Evolutionary conservation across 345 rosid genomes (phyloP), one percentile per base, ranked within the genome.

Genomic region (Sonneratia alba): DNA sequence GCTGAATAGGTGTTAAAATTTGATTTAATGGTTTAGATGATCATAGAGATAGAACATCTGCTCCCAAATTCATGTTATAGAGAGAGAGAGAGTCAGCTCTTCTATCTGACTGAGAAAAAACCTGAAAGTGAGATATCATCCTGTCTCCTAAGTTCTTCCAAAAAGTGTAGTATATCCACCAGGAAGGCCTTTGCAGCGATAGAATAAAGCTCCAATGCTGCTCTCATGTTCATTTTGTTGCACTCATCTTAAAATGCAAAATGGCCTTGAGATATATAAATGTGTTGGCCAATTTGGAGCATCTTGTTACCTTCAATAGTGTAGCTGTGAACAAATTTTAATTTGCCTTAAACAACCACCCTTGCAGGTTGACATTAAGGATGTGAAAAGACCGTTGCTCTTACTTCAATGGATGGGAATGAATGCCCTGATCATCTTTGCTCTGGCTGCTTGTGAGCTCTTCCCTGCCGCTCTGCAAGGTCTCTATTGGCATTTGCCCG

Each of bases 361-460:
- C 11, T n/a, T 78, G 85, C 91, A 85, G 91, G 88, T 82, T 64
- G 91, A 83, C 43, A 78, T 85, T 36, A 82, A 83, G 67, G 73
- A 80, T 36, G 64, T 73, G 63, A 81, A 78, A 70, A 83, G 69
- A 75, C 81, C 83, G 18, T 63, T 77, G 24, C 68, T 70, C 68
- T 66, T 82, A 67, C 73, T 87, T 68, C 83, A 85, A 70, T 85
- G 88, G 87, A 83, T 83, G 85, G 88, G 87, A 70, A 79, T 85
- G 88, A 87, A 87, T 78, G 91, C 91, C 36, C 80, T 87, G 72
- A 75, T 85, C 36, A 61, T 85, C 37, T 87, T 79, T 66, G 83
- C 81, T 51, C 74, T 83, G 77, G 91, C 87, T 32, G 86, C 91
- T 19, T 80, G 81, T 68, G 81, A 85, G 64, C 78, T 87, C 77